These are phyloP conservation scores for Colletotrichum spinosum DNA, from an alignment of 2,329 filamentous ascomycete genomes.

Conservation along the genomic window DNA sequence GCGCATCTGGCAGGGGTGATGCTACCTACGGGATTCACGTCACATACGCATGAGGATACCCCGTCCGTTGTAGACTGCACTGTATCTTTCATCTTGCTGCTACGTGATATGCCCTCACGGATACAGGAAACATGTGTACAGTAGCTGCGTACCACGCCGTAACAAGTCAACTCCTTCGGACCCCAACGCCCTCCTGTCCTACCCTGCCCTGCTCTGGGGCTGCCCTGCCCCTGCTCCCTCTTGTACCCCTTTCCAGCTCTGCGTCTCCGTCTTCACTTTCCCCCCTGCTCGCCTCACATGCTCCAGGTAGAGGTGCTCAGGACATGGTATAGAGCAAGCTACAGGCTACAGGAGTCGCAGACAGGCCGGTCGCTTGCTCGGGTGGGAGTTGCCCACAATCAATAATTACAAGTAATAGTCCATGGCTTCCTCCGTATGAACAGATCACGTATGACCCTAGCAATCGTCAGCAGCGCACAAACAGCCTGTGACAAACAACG, in stretches of 20 bases:
- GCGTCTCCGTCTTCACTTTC: constrained; percentile 10
- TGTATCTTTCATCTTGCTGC: too few species aligned
- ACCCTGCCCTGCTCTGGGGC: constrained; percentile 16
- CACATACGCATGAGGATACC: too few species aligned
- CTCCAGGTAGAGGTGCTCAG: constrained; percentile 23
- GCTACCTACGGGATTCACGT: too few species aligned
- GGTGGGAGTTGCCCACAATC: constrained; percentile 10
- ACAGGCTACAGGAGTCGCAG: background rate
- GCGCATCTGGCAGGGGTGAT: too few species aligned
- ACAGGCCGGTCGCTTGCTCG: constrained; percentile 14
- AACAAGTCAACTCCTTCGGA: constrained; percentile 1
- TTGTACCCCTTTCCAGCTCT: constrained; percentile 17
- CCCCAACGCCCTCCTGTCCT: constrained; percentile 1
- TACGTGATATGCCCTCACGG: too few species aligned
- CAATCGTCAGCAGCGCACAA: too few species aligned
- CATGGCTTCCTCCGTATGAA: too few species aligned
- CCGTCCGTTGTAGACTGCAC: too few species aligned
- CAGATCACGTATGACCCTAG: background rate
- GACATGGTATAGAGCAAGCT: constrained; percentile 1
- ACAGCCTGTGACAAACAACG: too few species aligned
- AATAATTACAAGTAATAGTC: constrained; percentile 5
- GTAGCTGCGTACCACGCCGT: background rate
- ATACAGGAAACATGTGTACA: too few species aligned
- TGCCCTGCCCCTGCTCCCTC: constrained; percentile 13
- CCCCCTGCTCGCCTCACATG: constrained; percentile 13